Conservation (phyloP, 805 yeast species). For the Diddensiella santjacobensis region DNA sequence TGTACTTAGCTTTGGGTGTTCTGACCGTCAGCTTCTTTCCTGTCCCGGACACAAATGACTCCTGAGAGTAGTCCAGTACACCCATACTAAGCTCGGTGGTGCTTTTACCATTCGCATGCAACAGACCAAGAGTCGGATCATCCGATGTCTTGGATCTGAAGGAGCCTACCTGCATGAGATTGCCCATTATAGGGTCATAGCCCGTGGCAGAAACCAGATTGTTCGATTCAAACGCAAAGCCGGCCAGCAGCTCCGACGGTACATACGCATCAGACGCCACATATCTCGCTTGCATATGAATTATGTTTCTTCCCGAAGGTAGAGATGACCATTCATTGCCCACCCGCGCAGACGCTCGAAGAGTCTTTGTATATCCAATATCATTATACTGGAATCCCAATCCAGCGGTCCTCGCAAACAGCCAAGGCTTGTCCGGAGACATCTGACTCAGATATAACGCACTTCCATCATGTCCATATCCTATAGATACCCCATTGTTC, state of each 20-base stretch:
- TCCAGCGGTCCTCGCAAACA: constrained; percentile 30
- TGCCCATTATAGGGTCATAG: constrained; percentile 17
- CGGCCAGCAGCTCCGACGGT: constrained; percentile 11
- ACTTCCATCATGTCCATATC: constrained; percentile 44
- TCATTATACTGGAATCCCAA: constrained; percentile 22
- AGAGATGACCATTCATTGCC: not conserved
- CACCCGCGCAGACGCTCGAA: constrained; percentile 8
- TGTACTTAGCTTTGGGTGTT: constrained; percentile 5
- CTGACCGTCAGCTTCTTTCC: not conserved
- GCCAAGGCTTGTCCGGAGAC: constrained; percentile 23
- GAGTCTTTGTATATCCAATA: constrained; percentile 11
- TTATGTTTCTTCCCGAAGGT: not conserved
- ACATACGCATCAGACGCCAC: constrained; percentile 11
- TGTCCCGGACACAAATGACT: not conserved
- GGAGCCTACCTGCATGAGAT: constrained; percentile 12
- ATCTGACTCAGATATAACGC: constrained; percentile 24
- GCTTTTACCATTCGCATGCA: constrained; percentile 8
- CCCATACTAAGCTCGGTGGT: constrained; percentile 5
- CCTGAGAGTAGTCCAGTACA: not conserved
- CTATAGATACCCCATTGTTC: constrained; percentile 38
- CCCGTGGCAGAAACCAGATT: constrained; percentile 8
- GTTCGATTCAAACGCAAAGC: constrained; percentile 10
- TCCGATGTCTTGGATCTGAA: not conserved
- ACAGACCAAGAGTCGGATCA: constrained; percentile 1
- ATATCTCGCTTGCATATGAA: constrained; percentile 1